A percentile compares a stretch with the other conserved stretches of the same genome.
phyloP scores from a whole-genome alignment of 345 rosid genomes.

The Hypericum androsaemum region DNA sequence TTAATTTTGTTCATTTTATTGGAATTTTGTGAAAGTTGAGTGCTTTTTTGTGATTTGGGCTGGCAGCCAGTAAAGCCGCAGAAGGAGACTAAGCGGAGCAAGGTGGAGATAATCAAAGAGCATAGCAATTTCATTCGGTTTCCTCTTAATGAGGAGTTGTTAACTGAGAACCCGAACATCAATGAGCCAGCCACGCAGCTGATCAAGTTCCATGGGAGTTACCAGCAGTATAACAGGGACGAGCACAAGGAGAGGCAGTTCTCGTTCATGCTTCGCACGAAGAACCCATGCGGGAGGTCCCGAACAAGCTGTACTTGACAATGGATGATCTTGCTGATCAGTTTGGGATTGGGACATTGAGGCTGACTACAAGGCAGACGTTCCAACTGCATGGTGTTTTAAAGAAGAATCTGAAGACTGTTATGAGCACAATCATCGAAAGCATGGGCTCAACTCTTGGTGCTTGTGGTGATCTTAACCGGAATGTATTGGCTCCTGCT shows the following conservation, averaged over 20 bases:
- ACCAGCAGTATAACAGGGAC: conserved; percentile 93
- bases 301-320: conserved; percentile 68
- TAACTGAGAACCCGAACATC: conserved; percentile 74
- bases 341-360: conserved; percentile 90
- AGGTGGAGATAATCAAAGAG: conserved; percentile 95
- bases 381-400: conserved; percentile 97
- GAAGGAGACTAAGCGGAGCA: conserved; percentile 65
- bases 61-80: conserved; percentile 25
- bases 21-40: too few relatives aligned
- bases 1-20: too few relatives aligned
- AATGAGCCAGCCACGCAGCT: conserved; percentile 79
- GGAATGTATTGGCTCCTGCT: conserved; percentile 94
- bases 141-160: conserved; percentile 90
- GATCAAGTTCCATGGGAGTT: conserved; percentile 96
- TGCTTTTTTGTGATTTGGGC: neutral
- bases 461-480: conserved; percentile 94
- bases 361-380: conserved; percentile 92
- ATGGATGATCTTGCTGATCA: conserved; percentile 98
- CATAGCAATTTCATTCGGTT: conserved; percentile 86
- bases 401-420: conserved; percentile 87
- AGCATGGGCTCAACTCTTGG: conserved; percentile 97
- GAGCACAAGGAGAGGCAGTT: conserved; percentile 78
- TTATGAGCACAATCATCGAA: conserved; percentile 71
- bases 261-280: conserved; percentile 96
- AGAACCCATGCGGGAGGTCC: conserved; percentile 84